These are phyloP conservation scores for Clarireedia hainanense DNA, from an alignment of 2,329 filamentous ascomycete genomes.

Conservation along the genomic window DNA sequence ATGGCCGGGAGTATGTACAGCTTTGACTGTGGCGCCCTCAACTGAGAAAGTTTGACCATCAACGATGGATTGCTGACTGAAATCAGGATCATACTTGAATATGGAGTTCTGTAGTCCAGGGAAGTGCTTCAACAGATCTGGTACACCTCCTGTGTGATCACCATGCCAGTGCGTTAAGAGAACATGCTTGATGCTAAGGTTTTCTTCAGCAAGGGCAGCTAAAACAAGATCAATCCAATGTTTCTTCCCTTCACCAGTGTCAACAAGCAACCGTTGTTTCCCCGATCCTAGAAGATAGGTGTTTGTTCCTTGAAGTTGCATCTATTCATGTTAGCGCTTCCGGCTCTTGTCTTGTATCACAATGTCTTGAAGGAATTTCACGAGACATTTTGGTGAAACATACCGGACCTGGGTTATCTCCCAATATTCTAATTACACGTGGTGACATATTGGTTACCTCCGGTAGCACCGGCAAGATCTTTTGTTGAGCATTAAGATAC, in stretches of 20 bases:
- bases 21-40: conserved; percentile 57
- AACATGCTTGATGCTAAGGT: conserved; percentile 34
- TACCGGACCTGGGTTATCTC: conserved; percentile 78
- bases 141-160: conserved; percentile 73
- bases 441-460: conserved; percentile 70
- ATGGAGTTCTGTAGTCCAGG: conserved; percentile 46
- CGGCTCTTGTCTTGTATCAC: no score
- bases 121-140: conserved; percentile 54
- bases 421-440: conserved; percentile 71
- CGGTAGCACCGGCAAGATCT: conserved; percentile 41
- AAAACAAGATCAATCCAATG: conserved; percentile 53
- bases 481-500: conserved; percentile 35
- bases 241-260: conserved; percentile 70
- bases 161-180: conserved; percentile 79
- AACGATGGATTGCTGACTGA: conserved; percentile 42
- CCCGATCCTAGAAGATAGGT: conserved; percentile 84
- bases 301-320: conserved; percentile 61
- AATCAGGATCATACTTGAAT: conserved; percentile 54
- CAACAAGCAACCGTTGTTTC: conserved; percentile 64
- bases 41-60: conserved; percentile 44
- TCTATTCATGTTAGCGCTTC: background rate
- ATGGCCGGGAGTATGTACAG: conserved; percentile 62
- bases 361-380: no score
- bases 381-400: conserved; percentile 8
- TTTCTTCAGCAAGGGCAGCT: conserved; percentile 24